phyloP scores from a whole-genome alignment of 495 filamentous ascomycete genomes.

The Rusavskia elegans region DNA sequence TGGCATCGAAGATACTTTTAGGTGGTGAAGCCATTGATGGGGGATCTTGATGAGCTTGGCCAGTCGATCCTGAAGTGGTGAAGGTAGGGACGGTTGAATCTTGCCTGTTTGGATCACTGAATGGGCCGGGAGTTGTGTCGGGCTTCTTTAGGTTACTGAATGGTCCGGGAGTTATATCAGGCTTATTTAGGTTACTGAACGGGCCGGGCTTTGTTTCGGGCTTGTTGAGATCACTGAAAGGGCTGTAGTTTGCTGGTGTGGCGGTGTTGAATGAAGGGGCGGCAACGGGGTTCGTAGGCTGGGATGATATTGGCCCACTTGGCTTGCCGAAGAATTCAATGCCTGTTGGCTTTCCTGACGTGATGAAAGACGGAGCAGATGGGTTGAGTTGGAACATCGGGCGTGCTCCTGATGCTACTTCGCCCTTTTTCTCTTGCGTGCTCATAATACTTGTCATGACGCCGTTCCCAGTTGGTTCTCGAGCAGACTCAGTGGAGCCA shows the following conservation, averaged over 20 bases:
- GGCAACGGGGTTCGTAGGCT: not conserved
- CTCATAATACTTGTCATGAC: not conserved
- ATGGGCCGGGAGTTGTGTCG: not conserved
- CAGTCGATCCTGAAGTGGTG: not conserved
- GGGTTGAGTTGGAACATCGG: not conserved
- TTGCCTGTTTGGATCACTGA: not conserved
- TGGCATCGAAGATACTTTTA: not conserved
- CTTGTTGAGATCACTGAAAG: not conserved
- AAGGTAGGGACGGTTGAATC: not conserved
- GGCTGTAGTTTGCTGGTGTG: not conserved
- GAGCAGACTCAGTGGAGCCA: too few relatives aligned
- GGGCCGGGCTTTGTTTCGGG: not conserved
- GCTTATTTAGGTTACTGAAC: not conserved
- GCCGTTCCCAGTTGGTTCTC: too few relatives aligned
- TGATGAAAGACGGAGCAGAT: not conserved
- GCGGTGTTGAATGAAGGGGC: not conserved
- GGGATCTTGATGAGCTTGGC: not conserved
- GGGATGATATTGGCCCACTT: not conserved
- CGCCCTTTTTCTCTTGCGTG: not conserved
- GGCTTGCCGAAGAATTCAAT: not conserved
- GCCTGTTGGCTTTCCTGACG: not conserved
- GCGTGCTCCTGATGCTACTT: not conserved
- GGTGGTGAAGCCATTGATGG: not conserved
- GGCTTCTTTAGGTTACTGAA: not conserved
- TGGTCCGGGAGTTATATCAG: not conserved